Evolutionary conservation across 768 basidiomycete species (phyloP).

Genomic region (Lactarius akahatsu): DNA sequence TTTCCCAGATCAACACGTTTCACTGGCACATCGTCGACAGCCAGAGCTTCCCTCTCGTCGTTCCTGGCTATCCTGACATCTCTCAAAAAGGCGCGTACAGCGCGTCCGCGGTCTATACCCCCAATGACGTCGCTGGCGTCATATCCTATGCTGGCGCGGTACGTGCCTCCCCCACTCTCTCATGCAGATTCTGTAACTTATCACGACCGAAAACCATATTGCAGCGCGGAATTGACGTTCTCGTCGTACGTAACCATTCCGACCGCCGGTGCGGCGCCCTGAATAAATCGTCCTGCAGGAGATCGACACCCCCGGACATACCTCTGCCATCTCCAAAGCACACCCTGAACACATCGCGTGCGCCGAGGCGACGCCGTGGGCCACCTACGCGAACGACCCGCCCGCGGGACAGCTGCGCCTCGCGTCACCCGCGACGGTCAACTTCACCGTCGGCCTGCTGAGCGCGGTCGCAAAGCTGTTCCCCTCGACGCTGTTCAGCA

Average conservation of each 20-base stretch:
- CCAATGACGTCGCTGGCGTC: conserved; percentile 41
- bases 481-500: conserved; percentile 64
- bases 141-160: conserved; percentile 47
- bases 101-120: conserved; percentile 37
- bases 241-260: conserved; percentile 35
- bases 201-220: not conserved
- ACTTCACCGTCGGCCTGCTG: conserved; percentile 59
- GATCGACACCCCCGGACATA: conserved; percentile 85
- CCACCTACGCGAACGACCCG: conserved; percentile 64
- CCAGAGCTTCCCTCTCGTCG: conserved; percentile 49
- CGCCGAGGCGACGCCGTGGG: conserved; percentile 54
- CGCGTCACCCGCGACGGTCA: conserved; percentile 54
- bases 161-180: conserved; percentile 26
- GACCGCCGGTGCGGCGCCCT: too few species aligned
- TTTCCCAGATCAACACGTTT: conserved; percentile 44
- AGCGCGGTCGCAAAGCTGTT: conserved; percentile 50
- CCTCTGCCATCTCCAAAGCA: conserved; percentile 57
- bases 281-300: conserved; percentile 48
- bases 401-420: conserved; percentile 83
- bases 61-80: conserved; percentile 41
- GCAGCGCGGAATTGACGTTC: conserved; percentile 51
- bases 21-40: conserved; percentile 52
- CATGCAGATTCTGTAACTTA: not conserved
- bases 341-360: conserved; percentile 80
- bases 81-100: conserved; percentile 47